Base-by-base conservation (phyloP, 768 basidiomycete genomes). In the Porphyrellus cyaneotinctus region DNA sequence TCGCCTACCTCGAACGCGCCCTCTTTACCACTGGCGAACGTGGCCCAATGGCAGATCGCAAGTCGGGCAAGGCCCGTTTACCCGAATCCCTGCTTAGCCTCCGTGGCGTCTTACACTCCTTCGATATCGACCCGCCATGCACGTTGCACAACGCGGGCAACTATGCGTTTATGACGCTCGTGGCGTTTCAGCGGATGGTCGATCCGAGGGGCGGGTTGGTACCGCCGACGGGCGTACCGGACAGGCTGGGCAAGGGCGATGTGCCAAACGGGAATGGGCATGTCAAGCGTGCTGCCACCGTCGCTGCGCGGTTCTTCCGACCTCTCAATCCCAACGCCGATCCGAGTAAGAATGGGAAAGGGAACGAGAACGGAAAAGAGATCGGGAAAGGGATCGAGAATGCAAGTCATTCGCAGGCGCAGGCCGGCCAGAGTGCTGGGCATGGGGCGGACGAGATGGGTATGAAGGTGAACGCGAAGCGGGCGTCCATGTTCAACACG, bases 71-170 rank as follows among this genome's bases (percentile, higher is more conserved):
- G 47, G 65, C 75, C 15, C 84, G 88, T 28, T 43, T 66, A 2
- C 71, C 74, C 1, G 78, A 78, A 28, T 74, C 83, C 11, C 73
- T 76, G 1, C 77, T 91, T n/a, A 82, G 83, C 20, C 77, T 91
- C 2, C 76, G 80, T 12, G 78, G 76, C 57, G 68, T 88, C 35
- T 67, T 91, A n/a, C 77, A 74, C 49, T 85, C 86, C 5, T 74
- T 88, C 32, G 75, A 78, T 17, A 54, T 68, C 35, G 54, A 58
- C 2, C 49, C 61, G 10, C 64, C 61, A 15, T 81, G 79, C 52
- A 64, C 68, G 14, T 64, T 85, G 53, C 81, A 87, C 65, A 90
- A 91, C 61, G 73, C 89, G n/a, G 89, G 89, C 14, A 92, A 92
- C 65, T 85, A 88, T 56, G 85, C 90, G 4, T 81, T 87, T 61